Percentiles rank a stretch among this genome's conserved stretches.
These are phyloP conservation scores for Triangularia setosa DNA, from an alignment of 2,329 filamentous ascomycete genomes.

Conservation along the genomic window DNA sequence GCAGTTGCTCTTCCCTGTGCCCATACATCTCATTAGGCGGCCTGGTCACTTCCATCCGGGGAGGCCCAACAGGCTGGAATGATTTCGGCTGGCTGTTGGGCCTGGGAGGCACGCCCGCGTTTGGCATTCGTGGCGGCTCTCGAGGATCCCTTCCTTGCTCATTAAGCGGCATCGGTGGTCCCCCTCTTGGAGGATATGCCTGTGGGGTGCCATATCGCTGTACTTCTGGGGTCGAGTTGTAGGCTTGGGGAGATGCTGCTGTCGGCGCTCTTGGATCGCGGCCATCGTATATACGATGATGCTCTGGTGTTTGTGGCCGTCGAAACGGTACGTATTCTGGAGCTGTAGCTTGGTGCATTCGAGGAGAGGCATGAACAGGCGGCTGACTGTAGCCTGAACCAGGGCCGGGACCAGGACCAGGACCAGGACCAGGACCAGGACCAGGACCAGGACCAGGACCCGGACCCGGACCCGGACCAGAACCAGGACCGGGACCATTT, in stretches of 20 bases:
- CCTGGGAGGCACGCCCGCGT: constrained; percentile 39
- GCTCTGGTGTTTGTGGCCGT: constrained; percentile 71
- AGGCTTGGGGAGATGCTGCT: constrained; percentile 46
- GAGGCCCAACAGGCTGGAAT: constrained; percentile 40
- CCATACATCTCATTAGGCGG: constrained; percentile 42
- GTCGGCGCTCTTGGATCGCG: constrained; percentile 40
- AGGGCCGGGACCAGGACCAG: constrained; percentile 41
- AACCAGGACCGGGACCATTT: constrained; percentile 37
- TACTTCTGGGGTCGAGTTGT: constrained; percentile 54
- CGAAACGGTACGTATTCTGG: constrained; percentile 61
- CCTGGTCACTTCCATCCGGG: constrained; percentile 47
- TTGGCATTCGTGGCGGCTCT: constrained; percentile 32
- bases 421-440: constrained; percentile 40
- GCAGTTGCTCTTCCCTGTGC: constrained; percentile 44
- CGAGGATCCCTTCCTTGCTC: constrained; percentile 43
- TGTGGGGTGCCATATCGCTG: constrained; percentile 59
- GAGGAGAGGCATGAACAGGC: constrained; percentile 52
- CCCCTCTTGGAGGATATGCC: constrained; percentile 47
- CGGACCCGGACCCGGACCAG: no score
- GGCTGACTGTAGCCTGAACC: constrained; percentile 41
- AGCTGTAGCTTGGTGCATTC: constrained; percentile 49
- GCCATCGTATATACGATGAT: constrained; percentile 51
- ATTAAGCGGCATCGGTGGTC: constrained; percentile 39
- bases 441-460: constrained; percentile 30
- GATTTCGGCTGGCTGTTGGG: constrained; percentile 52